phyloP scores from a whole-genome alignment of 352 stramenopile genomes.

The Saprolegnia diclina region DNA sequence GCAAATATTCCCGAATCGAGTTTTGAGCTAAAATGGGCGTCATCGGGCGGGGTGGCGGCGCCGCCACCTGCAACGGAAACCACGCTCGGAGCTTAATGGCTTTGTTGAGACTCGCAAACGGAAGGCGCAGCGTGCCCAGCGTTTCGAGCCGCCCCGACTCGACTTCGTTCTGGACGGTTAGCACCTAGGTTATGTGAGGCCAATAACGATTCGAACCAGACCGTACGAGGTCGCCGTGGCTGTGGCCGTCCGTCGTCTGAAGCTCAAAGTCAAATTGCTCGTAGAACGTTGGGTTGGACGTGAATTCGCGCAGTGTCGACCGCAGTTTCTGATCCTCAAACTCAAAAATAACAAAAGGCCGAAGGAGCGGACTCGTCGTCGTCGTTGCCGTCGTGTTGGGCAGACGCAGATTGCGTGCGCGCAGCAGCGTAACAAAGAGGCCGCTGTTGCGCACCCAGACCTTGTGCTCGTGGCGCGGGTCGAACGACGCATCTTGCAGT shows the following conservation, averaged over 20 bases:
- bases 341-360: conserved; percentile 12
- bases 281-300: conserved; percentile 4
- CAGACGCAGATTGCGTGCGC: conserved; percentile 15
- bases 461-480: conserved; percentile 6
- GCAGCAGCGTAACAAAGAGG: conserved; percentile 21
- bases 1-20: neutral
- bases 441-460: conserved; percentile 24
- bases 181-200: neutral
- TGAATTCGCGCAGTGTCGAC: conserved; percentile 1
- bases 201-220: neutral
- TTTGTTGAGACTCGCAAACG: neutral
- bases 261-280: conserved; percentile 27
- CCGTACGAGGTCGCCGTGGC: conserved; percentile 16
- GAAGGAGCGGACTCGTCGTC: neutral
- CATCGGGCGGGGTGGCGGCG: neutral
- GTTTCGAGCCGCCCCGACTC: conserved; percentile 16
- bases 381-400: neutral
- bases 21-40: neutral
- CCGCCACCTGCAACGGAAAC: conserved; percentile 12
- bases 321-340: conserved; percentile 16
- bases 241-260: neutral
- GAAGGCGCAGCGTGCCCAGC: conserved; percentile 1
- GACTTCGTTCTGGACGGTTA: conserved; percentile 21
- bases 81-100: conserved; percentile 16
- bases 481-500: neutral